These are phyloP conservation scores for Nakazawaea pomicola DNA, from an alignment of 805 yeast species.

Conservation along the genomic window DNA sequence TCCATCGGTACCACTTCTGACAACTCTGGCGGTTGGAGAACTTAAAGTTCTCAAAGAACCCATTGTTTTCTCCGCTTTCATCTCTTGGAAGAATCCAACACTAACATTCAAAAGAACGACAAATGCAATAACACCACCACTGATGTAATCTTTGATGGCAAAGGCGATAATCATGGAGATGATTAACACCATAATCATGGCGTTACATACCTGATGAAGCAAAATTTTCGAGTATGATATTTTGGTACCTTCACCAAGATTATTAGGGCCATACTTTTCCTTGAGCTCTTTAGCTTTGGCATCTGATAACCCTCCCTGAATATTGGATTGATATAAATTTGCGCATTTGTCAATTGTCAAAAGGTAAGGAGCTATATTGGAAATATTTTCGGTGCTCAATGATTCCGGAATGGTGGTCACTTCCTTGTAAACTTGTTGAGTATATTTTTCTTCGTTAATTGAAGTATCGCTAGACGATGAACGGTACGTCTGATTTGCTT, in stretches of 20 bases:
- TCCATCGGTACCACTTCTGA: slow-evolving; percentile 52
- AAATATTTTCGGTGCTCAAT: background rate
- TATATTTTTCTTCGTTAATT: background rate
- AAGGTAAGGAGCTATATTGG: slow-evolving; percentile 23
- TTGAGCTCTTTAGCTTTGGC: slow-evolving; percentile 25
- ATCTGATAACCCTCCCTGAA: slow-evolving; percentile 42
- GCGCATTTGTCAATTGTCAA: slow-evolving; percentile 32
- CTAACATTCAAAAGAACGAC: slow-evolving; percentile 59
- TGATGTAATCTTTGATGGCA: slow-evolving; percentile 73
- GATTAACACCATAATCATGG: slow-evolving; percentile 70
- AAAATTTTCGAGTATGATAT: slow-evolving; percentile 51
- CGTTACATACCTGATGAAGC: slow-evolving; percentile 66
- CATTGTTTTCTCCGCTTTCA: slow-evolving; percentile 75
- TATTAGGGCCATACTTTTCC: slow-evolving; percentile 48
- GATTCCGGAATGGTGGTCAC: background rate
- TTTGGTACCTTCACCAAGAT: slow-evolving; percentile 53
- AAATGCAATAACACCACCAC: slow-evolving; percentile 74
- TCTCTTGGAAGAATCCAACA: slow-evolving; percentile 69
- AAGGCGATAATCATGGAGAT: slow-evolving; percentile 68
- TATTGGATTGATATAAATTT: slow-evolving; percentile 34
- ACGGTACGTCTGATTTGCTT: background rate
- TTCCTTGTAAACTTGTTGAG: background rate
- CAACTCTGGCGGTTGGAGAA: slow-evolving; percentile 66
- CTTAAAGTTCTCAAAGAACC: slow-evolving; percentile 62
- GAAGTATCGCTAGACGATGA: background rate